phyloP scores from a whole-genome alignment of 108 stramenopile genomes.

The Schizochytrium sp. region DNA sequence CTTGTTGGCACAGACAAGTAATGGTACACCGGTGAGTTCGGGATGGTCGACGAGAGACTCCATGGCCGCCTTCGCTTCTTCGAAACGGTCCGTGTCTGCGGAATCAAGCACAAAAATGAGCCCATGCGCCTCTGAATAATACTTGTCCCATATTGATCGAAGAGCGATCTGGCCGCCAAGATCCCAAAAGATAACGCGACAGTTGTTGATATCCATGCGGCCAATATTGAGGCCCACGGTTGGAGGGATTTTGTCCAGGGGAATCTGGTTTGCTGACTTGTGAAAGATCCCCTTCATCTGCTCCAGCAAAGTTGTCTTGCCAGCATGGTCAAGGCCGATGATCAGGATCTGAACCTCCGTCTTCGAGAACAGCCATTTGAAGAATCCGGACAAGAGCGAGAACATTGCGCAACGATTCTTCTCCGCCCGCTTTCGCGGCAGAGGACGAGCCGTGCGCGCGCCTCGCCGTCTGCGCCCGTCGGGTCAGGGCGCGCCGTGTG shows the following conservation, averaged over 20 bases:
- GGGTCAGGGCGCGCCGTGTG: too few species aligned
- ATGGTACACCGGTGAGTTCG: slow-evolving; percentile 38
- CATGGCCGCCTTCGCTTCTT: slow-evolving; percentile 43
- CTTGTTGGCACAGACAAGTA: slow-evolving; percentile 48
- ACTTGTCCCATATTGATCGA: slow-evolving; percentile 49
- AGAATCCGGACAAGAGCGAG: neutral
- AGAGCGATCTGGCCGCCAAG: slow-evolving; percentile 44
- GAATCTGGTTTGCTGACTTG: slow-evolving; percentile 26
- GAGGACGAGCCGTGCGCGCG: too few species aligned
- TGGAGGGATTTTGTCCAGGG: slow-evolving; percentile 47
- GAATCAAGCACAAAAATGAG: slow-evolving; percentile 48
- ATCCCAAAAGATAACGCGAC: slow-evolving; percentile 48
- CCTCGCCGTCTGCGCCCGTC: too few species aligned
- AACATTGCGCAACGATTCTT: neutral
- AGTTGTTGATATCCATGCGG: slow-evolving; percentile 38
- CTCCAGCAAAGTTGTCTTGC: slow-evolving; percentile 52
- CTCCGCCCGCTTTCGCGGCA: too few species aligned
- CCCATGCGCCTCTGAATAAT: slow-evolving; percentile 51
- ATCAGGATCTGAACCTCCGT: slow-evolving; percentile 47
- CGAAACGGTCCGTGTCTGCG: slow-evolving; percentile 44
- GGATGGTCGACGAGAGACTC: slow-evolving; percentile 36
- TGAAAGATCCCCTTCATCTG: slow-evolving; percentile 20
- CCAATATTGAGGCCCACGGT: slow-evolving; percentile 50
- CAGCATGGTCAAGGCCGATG: slow-evolving; percentile 48
- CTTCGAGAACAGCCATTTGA: neutral